phyloP scores from a whole-genome alignment of 2,329 filamentous ascomycete species.

The Hypoxylon sp. region DNA sequence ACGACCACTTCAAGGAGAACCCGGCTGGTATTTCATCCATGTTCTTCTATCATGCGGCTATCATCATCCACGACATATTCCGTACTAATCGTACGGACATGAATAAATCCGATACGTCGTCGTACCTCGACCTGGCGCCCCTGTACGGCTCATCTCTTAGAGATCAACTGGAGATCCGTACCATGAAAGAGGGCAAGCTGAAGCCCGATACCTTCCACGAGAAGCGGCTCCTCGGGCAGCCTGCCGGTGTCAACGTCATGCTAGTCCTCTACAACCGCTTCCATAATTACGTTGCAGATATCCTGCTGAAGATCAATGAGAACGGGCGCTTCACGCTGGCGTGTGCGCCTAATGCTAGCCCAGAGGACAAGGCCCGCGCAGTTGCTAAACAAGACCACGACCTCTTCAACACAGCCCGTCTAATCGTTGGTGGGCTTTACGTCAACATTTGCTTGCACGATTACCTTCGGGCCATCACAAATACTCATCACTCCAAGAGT shows the following conservation, averaged over 20 bases:
- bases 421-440: constrained; percentile 69
- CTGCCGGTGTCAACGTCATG: constrained; percentile 76
- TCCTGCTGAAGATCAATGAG: constrained; percentile 77
- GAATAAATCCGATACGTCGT: constrained; percentile 77
- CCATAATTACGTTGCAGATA: constrained; percentile 77
- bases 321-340: constrained; percentile 71
- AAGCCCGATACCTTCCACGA: constrained; percentile 81
- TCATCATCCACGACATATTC: constrained; percentile 75
- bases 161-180: constrained; percentile 75
- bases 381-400: constrained; percentile 64
- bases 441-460: constrained; percentile 71
- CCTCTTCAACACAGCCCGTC: constrained; percentile 69
- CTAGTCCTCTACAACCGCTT: constrained; percentile 79
- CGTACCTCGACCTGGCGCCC: constrained; percentile 81
- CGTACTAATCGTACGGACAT: constrained; percentile 74
- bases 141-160: constrained; percentile 77
- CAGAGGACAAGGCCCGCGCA: constrained; percentile 55
- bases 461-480: constrained; percentile 73
- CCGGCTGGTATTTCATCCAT: constrained; percentile 81
- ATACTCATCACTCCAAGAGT: constrained; percentile 70
- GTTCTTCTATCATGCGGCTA: constrained; percentile 81
- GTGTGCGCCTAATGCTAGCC: constrained; percentile 42
- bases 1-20: constrained; percentile 70
- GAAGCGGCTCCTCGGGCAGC: constrained; percentile 74
- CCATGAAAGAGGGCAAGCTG: constrained; percentile 75